Evolutionary conservation across 306 rosid species (phyloP).

Genomic region (Gillenia trifoliata): DNA sequence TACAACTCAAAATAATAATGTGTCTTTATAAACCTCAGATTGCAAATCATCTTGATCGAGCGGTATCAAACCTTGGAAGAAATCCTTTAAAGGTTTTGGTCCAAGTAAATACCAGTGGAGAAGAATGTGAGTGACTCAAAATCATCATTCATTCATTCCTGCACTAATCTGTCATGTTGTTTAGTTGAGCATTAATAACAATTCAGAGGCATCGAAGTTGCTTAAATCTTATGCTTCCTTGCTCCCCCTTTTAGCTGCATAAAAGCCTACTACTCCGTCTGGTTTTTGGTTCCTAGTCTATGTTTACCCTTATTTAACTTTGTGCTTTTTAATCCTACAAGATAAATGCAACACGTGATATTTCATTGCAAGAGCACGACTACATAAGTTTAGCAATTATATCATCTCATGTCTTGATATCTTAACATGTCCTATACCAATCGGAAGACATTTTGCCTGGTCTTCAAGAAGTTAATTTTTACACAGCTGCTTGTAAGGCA

Average conservation of each 20-base stretch:
- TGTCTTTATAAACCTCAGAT: slow-evolving; percentile 46
- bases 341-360: neutral
- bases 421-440: neutral
- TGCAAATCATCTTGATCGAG: slow-evolving; percentile 75
- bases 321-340: neutral
- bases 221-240: neutral
- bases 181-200: neutral
- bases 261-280: neutral
- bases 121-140: slow-evolving; percentile 57
- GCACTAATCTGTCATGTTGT: slow-evolving; percentile 1
- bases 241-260: neutral
- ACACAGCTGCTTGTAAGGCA: neutral
- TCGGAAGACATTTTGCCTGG: neutral
- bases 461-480: neutral
- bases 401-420: neutral
- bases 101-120: slow-evolving; percentile 96
- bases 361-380: neutral
- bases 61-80: slow-evolving; percentile 67
- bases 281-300: no score
- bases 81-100: slow-evolving; percentile 68
- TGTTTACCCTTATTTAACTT: neutral
- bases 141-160: slow-evolving; percentile 8
- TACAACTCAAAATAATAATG: slow-evolving; percentile 4
- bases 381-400: neutral
- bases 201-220: neutral